Conservation (phyloP, 2,329 filamentous ascomycete genomes). For the Beauveria sp. region DNA sequence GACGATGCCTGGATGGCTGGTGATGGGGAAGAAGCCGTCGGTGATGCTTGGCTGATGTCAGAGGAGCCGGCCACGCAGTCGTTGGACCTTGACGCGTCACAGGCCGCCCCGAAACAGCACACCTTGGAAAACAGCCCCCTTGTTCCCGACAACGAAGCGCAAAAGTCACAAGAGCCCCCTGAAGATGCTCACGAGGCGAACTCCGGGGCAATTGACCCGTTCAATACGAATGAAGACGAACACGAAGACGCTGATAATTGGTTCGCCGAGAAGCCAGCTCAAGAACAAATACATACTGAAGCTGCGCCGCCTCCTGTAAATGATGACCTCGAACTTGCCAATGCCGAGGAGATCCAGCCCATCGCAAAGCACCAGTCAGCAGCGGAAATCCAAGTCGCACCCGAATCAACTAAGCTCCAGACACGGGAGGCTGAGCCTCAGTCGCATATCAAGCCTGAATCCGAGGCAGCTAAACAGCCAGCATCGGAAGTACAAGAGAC, state of each 20-base stretch:
- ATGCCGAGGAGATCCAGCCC: not conserved
- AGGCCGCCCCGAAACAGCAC: not conserved
- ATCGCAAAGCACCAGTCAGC: not conserved
- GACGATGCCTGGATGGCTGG: constrained; percentile 14
- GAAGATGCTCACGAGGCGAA: not conserved
- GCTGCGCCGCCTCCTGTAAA: not conserved
- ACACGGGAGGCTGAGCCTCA: not conserved
- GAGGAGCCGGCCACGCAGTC: not conserved
- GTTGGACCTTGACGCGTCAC: not conserved
- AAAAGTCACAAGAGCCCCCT: not conserved
- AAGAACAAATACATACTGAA: not conserved
- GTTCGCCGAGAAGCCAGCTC: not conserved
- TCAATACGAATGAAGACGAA: not conserved
- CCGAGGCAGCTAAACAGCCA: not conserved
- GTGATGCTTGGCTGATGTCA: constrained; percentile 16
- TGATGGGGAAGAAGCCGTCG: constrained; percentile 18
- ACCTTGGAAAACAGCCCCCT: not conserved
- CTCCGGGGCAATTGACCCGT: not conserved
- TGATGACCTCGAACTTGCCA: not conserved
- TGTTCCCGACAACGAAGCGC: not conserved
- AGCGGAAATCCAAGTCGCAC: not conserved
- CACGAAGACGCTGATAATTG: not conserved
- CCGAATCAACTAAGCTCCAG: not conserved
- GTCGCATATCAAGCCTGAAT: not conserved
- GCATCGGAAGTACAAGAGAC: not conserved